phyloP scores from a whole-genome alignment of 805 yeast genomes.

The Teunomyces barrocoloradensis region DNA sequence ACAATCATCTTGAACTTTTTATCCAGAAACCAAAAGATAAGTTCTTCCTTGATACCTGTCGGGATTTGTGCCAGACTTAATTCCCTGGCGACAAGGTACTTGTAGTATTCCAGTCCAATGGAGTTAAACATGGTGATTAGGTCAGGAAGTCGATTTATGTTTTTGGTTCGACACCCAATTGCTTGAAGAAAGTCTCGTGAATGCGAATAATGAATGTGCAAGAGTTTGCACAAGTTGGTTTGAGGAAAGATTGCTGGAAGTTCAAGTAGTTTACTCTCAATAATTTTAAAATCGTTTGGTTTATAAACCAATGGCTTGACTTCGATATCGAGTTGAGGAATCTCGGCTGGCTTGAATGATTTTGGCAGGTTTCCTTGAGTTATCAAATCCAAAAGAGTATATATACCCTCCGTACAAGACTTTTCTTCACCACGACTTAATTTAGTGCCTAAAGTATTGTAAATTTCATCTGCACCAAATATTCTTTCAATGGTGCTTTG shows the following conservation, averaged over 20 bases:
- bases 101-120: constrained; percentile 15
- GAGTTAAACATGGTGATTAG: constrained; percentile 16
- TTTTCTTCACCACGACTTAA: not conserved
- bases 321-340: not conserved
- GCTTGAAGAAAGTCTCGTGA: constrained; percentile 12
- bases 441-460: not conserved
- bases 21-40: constrained; percentile 6
- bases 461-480: not conserved
- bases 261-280: not conserved
- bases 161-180: constrained; percentile 3
- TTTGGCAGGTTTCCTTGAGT: not conserved
- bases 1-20: constrained; percentile 15
- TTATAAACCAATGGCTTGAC: not conserved
- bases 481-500: not conserved
- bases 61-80: constrained; percentile 4
- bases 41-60: constrained; percentile 8
- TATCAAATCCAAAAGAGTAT: not conserved
- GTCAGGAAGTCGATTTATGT: constrained; percentile 11
- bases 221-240: constrained; percentile 6
- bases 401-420: not conserved
- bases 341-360: not conserved
- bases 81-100: constrained; percentile 7
- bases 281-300: not conserved
- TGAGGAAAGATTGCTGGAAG: constrained; percentile 3
- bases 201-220: constrained; percentile 12